Evolutionary conservation across 2,329 filamentous ascomycete genomes (phyloP), one percentile per base, ranked within the genome.

Genomic region (Ambrosiella cleistominuta): DNA sequence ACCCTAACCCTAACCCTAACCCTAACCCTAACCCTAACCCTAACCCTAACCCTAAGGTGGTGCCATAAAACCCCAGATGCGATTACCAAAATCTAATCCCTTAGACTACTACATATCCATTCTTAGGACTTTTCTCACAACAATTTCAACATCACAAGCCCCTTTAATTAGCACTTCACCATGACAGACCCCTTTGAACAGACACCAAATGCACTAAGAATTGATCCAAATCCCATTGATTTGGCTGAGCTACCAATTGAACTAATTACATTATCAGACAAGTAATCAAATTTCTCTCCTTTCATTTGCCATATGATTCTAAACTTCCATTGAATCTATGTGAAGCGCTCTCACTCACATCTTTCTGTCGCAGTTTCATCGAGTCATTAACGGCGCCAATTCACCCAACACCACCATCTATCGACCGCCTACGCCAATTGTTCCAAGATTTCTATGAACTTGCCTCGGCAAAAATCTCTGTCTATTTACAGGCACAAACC

Each of bases 401-500:
- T 38, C 86, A 96, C 66, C 80, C 86, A 1, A 83, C 82, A 4
- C 93, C 93, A 4, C 83, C 93, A 0, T 86, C 80, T 51, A 85
- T 94, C 66, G 88, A 95, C 53, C 83, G 80, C 62, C 77, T 97
- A 13, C 85, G 89, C 7, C 78, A 80, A n/a, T 76, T 93, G 57
- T 97, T 97, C 67, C 93, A 98, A 70, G 88, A 95, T 59, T 98
- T 97, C 69, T 98, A 98, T 67, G 74, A 78, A 47, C 79, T 83
- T 59, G 88, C 90, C 19, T 85, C 88, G 9, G 77, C 82, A 1
- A 87, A 93, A 64, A 90, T 97, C 60, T 80, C 81, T 57, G 95
- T 88, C 0, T 90, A 97, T 68, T 87, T 96, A 63, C 85, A 84
- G 40, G 81, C 85, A 1, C 15, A 54, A 63, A 85, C 80, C 60